These are phyloP conservation scores for Cladosporium sp. DNA, from an alignment of 2,329 filamentous ascomycete species.

Conservation along the genomic window DNA sequence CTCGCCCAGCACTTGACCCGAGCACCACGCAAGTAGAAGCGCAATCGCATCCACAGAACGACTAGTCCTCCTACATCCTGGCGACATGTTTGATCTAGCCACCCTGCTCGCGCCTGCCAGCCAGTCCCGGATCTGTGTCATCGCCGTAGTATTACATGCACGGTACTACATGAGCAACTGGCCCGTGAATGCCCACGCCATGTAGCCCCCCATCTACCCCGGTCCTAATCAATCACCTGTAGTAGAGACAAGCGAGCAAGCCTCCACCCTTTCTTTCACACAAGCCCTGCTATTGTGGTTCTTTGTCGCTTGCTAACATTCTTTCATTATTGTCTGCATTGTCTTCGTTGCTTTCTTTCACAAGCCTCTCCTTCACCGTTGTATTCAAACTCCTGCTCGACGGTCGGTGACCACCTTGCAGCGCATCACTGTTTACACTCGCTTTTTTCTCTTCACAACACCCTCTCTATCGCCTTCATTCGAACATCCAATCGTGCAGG, in stretches of 20 bases:
- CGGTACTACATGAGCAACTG: slow-evolving; percentile 3
- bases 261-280: slow-evolving; percentile 4
- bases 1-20: background rate
- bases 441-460: slow-evolving; percentile 3
- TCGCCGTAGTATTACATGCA: background rate
- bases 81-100: slow-evolving; percentile 6
- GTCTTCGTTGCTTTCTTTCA: background rate
- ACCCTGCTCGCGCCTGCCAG: background rate
- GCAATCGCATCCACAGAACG: background rate
- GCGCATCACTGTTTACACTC: slow-evolving; percentile 1
- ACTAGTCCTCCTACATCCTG: background rate
- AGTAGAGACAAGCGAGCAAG: no score
- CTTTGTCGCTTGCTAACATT: slow-evolving; percentile 7
- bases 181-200: background rate
- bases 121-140: slow-evolving; percentile 1
- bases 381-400: no score
- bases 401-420: slow-evolving; percentile 1
- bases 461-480: slow-evolving; percentile 2
- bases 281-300: background rate
- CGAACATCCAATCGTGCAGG: slow-evolving; percentile 10
- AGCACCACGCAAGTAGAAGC: background rate
- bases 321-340: background rate
- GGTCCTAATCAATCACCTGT: background rate
- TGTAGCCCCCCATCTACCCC: slow-evolving; percentile 1
- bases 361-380: background rate